These are phyloP conservation scores for Geotrichum restrictum DNA, from an alignment of 1,139 yeast species.

Conservation along the genomic window DNA sequence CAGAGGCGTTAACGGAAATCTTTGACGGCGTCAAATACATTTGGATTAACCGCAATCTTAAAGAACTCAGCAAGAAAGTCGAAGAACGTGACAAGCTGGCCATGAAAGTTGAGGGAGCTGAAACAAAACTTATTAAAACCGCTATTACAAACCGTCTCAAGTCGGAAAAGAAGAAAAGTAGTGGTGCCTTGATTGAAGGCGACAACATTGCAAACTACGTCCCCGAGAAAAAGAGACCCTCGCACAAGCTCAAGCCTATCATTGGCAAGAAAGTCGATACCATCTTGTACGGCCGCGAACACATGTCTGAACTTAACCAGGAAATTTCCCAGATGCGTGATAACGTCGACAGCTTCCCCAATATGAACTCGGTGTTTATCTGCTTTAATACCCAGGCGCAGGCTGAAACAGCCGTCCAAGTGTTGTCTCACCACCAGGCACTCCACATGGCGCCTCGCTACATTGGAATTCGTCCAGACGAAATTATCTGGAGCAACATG, in stretches of 20 bases:
- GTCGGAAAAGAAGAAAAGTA: constrained; percentile 55
- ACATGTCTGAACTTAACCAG: constrained; percentile 61
- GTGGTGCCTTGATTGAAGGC: constrained; percentile 42
- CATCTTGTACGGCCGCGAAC: constrained; percentile 63
- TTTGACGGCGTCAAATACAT: constrained; percentile 72
- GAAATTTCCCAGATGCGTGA: constrained; percentile 54
- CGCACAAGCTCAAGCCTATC: constrained; percentile 57
- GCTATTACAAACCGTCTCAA: constrained; percentile 61
- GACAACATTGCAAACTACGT: constrained; percentile 61
- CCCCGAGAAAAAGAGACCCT: constrained; percentile 73
- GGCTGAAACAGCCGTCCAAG: constrained; percentile 86
- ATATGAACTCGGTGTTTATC: constrained; percentile 65
- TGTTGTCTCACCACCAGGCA: constrained; percentile 61
- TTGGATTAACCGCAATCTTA: constrained; percentile 67
- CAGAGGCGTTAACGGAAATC: constrained; percentile 52
- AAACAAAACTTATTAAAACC: constrained; percentile 53
- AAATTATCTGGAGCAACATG: constrained; percentile 82
- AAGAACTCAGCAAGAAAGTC: constrained; percentile 55
- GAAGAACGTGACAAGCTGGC: constrained; percentile 61
- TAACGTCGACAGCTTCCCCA: constrained; percentile 40
- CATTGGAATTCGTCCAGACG: constrained; percentile 72
- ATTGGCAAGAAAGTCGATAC: constrained; percentile 85
- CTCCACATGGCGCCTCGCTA: constrained; percentile 59
- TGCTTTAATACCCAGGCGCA: constrained; percentile 84
- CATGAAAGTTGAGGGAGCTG: constrained; percentile 63